Conservation (phyloP, 345 rosid species). For the Camelina sativa region DNA sequence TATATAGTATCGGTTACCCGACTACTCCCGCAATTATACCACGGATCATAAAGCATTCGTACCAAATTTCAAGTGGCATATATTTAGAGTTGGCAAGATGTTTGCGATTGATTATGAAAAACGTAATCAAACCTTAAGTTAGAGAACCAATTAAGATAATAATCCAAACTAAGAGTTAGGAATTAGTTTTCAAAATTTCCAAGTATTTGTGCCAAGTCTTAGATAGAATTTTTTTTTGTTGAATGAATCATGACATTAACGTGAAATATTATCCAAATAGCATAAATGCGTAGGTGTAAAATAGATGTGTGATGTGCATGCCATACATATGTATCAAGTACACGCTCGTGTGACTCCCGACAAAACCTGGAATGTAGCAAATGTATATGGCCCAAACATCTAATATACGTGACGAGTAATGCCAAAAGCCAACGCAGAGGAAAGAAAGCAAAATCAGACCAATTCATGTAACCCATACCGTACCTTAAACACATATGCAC, state of each 20-base stretch:
- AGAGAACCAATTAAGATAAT: not conserved
- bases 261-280: slow-evolving; percentile 11
- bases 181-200: slow-evolving; percentile 14
- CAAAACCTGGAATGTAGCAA: slow-evolving; percentile 32
- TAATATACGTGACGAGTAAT: slow-evolving; percentile 29
- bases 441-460: slow-evolving; percentile 17
- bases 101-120: not conserved
- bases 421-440: slow-evolving; percentile 42
- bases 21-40: not conserved
- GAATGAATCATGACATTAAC: slow-evolving; percentile 26
- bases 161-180: not conserved
- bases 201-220: not conserved
- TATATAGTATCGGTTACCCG: not conserved
- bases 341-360: slow-evolving; percentile 46
- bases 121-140: not conserved
- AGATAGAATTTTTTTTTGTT: slow-evolving; percentile 1
- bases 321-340: slow-evolving; percentile 23
- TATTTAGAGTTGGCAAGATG: not conserved
- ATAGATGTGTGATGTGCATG: slow-evolving; percentile 27
- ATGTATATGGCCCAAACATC: slow-evolving; percentile 38
- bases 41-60: not conserved
- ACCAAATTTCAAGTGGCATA: not conserved
- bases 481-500: slow-evolving; percentile 43
- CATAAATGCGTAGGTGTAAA: slow-evolving; percentile 30
- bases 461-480: slow-evolving; percentile 40